Percentiles rank a stretch among this genome's conserved stretches.
phyloP scores from a whole-genome alignment of 768 basidiomycete genomes.

The Mycena polygramma region DNA sequence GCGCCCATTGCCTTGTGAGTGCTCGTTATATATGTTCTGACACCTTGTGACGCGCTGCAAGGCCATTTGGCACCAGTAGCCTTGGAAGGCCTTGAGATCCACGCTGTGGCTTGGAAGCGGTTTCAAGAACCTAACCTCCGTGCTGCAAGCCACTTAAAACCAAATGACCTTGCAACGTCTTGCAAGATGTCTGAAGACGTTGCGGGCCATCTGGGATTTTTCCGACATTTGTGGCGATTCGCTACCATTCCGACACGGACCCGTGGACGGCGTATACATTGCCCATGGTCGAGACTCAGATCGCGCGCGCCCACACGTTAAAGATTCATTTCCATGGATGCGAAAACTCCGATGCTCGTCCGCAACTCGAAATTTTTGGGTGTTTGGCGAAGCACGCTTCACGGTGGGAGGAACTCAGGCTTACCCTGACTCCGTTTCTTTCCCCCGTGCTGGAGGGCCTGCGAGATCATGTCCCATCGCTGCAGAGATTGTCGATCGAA shows the following conservation, averaged over 20 bases:
- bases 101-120: too few species aligned
- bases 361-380: constrained; percentile 2
- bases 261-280: neutral
- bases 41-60: too few species aligned
- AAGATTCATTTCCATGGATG: constrained; percentile 16
- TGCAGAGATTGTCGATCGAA: constrained; percentile 13
- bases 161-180: too few species aligned
- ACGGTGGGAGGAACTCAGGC: constrained; percentile 13
- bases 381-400: neutral
- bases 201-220: too few species aligned
- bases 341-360: neutral
- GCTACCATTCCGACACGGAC: neutral
- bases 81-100: too few species aligned
- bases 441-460: neutral
- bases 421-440: neutral
- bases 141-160: too few species aligned
- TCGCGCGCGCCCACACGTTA: neutral
- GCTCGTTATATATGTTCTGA: too few species aligned
- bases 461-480: neutral
- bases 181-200: too few species aligned
- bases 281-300: constrained; percentile 11
- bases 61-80: too few species aligned
- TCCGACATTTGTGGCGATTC: too few species aligned
- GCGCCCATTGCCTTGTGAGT: too few species aligned
- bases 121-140: too few species aligned